phyloP scores from a whole-genome alignment of 305 asterid genomes.

The Rubia peregrina region DNA sequence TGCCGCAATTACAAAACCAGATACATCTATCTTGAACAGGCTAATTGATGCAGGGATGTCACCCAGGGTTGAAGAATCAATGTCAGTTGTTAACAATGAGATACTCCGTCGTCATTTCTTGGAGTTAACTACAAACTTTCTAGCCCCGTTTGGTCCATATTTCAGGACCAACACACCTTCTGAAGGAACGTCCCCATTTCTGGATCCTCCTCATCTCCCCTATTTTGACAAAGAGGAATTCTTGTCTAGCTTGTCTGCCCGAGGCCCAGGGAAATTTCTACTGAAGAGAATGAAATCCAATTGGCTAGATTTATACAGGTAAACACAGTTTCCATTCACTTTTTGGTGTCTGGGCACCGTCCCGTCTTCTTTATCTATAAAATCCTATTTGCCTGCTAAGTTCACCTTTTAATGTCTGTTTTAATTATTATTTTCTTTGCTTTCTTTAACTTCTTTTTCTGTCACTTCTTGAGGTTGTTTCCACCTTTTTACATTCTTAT shows the following conservation, averaged over 20 bases:
- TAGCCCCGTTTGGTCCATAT: conserved; percentile 98
- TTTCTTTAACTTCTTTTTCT: not conserved
- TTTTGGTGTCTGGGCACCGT: conserved; percentile 6
- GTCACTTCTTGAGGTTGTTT: conserved; percentile 6
- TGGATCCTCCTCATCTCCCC: conserved; percentile 86
- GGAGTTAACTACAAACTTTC: conserved; percentile 91
- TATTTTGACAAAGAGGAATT: conserved; percentile 71
- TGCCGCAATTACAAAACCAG: conserved; percentile 77
- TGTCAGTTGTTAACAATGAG: conserved; percentile 97
- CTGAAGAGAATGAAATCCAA: conserved; percentile 80
- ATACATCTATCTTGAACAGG: conserved; percentile 86
- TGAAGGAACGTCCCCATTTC: conserved; percentile 81
- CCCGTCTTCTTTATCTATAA: conserved; percentile 1
- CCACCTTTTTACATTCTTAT: not conserved
- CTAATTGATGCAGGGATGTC: conserved; percentile 96
- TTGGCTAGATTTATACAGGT: conserved; percentile 97
- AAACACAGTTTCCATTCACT: conserved; percentile 17
- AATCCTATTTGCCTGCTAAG: not conserved
- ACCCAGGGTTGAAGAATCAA: conserved; percentile 96
- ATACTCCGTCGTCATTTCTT: conserved; percentile 91
- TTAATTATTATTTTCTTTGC: not conserved
- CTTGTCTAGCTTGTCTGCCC: conserved; percentile 48
- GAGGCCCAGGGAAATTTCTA: conserved; percentile 96
- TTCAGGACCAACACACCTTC: conserved; percentile 78
- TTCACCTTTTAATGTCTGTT: not conserved